Base-by-base conservation (phyloP, 2,329 filamentous ascomycete species). In the Coleophoma cylindrospora region DNA sequence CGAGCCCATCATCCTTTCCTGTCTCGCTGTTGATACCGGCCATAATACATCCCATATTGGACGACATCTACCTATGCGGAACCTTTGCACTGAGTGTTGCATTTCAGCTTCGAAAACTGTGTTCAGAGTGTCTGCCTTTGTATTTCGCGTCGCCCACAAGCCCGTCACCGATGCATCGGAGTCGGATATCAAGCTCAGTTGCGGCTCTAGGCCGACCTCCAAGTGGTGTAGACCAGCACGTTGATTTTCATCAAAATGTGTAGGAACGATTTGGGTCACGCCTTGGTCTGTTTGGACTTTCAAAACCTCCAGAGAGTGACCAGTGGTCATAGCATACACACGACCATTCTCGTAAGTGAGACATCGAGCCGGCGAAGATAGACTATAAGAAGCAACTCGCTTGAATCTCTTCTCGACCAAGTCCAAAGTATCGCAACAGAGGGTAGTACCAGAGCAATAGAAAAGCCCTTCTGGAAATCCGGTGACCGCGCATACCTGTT, bases 361-460 rank as follows among this genome's bases (percentile, higher is more conserved):
- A 40, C 71, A 70, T 0, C 70, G 73, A 3, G 77, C 80, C 1
- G 75, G 70, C 1, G 81, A 84, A 33, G 74, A 72, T 4, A 86
- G 65, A 13, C 71, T 64, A 50, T 75, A 74, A 32, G 68, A 64
- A 40, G 74, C 76, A 50, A 72, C 64, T 5, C 67, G 63, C 49
- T 68, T 74, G 40, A 86, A 68, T 51, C 70, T 79, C 60, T 75
- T 81, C 33, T 79, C 71, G 3, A 55, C 58, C 2, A 70, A 53
- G 49, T 83, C 75, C 3, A 85, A 70, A 15, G 73, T 66, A 37
- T 81, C 74, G 71, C 79, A 84, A 46, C 79, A 72, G 1, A 91
- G 62, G 2, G 62, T 71, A 13, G 63, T 67, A 53, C 84, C 71
- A 54, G 72, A 66, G 62, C 81, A 77, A 66, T 78, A 74, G 55